phyloP scores from a whole-genome alignment of 306 rosid genomes.

The Fragaria ananassa region DNA sequence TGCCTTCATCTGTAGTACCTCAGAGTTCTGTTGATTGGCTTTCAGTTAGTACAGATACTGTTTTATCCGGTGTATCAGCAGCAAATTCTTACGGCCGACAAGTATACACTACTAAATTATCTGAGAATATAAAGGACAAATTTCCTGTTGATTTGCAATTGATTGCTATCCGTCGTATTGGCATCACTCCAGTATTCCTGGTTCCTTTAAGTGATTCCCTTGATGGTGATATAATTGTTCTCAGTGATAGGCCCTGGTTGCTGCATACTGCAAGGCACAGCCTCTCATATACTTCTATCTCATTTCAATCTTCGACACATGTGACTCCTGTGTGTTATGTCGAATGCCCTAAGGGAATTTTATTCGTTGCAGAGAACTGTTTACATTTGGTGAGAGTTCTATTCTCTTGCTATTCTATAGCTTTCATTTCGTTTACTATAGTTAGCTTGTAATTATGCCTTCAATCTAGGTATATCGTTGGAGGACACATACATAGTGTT shows the following conservation, averaged over 20 bases:
- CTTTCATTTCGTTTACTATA: conserved; percentile 4
- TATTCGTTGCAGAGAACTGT: conserved; percentile 85
- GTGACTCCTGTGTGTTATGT: conserved; percentile 81
- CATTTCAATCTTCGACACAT: conserved; percentile 88
- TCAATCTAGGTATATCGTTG: background rate
- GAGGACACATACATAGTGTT: background rate
- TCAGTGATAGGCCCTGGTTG: conserved; percentile 96
- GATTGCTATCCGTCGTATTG: conserved; percentile 88
- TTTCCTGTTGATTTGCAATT: conserved; percentile 62
- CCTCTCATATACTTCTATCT: conserved; percentile 88
- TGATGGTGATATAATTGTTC: conserved; percentile 81
- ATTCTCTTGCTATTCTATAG: conserved; percentile 2
- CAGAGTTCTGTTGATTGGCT: conserved; percentile 32
- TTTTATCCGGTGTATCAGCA: conserved; percentile 42
- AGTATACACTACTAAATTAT: conserved; percentile 24
- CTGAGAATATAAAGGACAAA: conserved; percentile 34
- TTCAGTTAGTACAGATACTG: conserved; percentile 37
- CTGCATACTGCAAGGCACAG: conserved; percentile 91
- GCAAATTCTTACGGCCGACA: conserved; percentile 31
- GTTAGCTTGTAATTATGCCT: background rate
- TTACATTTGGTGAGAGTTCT: conserved; percentile 73
- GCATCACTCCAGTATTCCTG: conserved; percentile 94
- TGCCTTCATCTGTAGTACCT: conserved; percentile 34
- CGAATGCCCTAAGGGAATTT: conserved; percentile 89
- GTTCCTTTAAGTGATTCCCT: conserved; percentile 77